Percentiles rank a stretch among this genome's conserved stretches.
Conservation (phyloP, 2,329 filamentous ascomycete species). For the Nannizziopsis arthrosporioides region DNA sequence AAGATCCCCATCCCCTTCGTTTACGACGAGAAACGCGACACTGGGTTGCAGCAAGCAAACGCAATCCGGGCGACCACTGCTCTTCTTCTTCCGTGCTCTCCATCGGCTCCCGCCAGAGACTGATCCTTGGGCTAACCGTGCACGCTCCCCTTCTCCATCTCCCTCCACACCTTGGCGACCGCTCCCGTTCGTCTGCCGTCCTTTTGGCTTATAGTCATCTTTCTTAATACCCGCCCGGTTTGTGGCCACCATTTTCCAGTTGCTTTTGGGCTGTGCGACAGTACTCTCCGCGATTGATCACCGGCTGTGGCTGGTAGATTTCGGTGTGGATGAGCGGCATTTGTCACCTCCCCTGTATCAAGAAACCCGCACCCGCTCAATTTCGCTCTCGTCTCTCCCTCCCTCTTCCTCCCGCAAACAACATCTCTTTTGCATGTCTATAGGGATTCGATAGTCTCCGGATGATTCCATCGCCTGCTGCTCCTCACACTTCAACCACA, state of each 20-base stretch:
- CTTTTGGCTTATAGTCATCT: neutral
- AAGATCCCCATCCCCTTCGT: neutral
- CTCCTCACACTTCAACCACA: neutral
- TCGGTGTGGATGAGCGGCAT: no score
- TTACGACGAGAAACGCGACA: conserved; percentile 5
- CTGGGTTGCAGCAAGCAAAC: neutral
- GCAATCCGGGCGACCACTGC: neutral
- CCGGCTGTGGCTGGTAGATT: no score
- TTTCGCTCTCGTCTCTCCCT: no score
- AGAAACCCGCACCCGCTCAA: no score
- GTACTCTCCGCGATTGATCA: no score
- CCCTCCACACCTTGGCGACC: conserved; percentile 1
- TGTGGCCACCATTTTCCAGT: no score
- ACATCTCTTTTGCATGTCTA: neutral
- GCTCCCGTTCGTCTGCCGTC: neutral
- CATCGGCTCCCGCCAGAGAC: neutral
- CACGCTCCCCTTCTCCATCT: conserved; percentile 4
- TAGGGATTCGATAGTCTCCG: neutral
- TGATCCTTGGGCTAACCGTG: neutral
- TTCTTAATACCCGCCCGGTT: no score
- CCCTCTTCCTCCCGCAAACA: no score
- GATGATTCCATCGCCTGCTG: neutral
- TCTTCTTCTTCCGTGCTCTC: conserved; percentile 1
- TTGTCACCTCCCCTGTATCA: no score
- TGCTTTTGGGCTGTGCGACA: no score